Evolutionary conservation across 2,329 filamentous ascomycete species (phyloP).

Genomic region (Colletotrichum sp.): DNA sequence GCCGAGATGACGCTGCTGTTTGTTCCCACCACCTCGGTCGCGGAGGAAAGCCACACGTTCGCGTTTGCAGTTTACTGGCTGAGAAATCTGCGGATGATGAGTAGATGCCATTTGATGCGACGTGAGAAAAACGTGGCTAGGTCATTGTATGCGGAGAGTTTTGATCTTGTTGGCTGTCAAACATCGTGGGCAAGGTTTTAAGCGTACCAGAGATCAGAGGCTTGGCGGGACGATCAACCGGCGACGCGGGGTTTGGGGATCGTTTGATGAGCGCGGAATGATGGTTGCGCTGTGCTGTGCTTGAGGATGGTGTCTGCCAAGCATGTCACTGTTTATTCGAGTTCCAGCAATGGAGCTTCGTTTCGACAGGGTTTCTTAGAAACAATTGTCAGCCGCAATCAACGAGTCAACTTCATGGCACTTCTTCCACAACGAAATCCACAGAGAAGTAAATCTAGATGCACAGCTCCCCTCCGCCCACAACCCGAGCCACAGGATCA

Average conservation of each 20-base stretch:
- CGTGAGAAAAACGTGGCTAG: too few relatives aligned
- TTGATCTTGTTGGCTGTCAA: neutral
- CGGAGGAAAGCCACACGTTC: neutral
- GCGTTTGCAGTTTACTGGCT: too few relatives aligned
- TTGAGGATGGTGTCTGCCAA: neutral
- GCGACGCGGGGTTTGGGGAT: neutral
- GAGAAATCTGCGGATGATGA: too few relatives aligned
- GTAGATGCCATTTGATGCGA: too few relatives aligned
- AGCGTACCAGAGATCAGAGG: neutral
- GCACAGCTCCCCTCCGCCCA: neutral
- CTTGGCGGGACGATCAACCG: neutral
- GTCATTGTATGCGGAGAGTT: too few relatives aligned
- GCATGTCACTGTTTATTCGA: neutral
- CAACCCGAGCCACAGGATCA: neutral
- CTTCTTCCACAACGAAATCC: too few relatives aligned
- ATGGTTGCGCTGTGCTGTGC: neutral
- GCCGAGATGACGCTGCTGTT: neutral
- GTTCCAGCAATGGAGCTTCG: too few relatives aligned
- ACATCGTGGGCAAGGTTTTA: rapidly evolving
- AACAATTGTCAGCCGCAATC: too few relatives aligned
- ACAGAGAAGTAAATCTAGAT: too few relatives aligned
- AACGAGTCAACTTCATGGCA: too few relatives aligned
- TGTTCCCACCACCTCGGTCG: neutral
- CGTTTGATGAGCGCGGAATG: neutral
- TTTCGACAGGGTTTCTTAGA: too few relatives aligned